Evolutionary conservation across 2,329 filamentous ascomycete genomes (phyloP).

Genomic region (Fusarium goolgardi): DNA sequence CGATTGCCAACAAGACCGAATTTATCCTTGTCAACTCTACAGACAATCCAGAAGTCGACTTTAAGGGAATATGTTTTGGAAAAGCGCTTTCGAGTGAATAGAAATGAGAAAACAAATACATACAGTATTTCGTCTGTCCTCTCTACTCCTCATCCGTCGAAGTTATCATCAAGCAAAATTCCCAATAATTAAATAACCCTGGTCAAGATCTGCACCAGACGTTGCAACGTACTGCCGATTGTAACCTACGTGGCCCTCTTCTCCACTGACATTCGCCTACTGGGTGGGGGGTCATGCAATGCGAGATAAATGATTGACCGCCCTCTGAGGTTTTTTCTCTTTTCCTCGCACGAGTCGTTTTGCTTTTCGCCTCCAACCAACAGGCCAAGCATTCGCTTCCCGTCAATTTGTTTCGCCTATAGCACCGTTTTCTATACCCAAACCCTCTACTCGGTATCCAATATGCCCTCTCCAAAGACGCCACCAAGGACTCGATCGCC

Average conservation of each 20-base stretch:
- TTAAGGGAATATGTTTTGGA: slow-evolving; percentile 8
- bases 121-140: background rate
- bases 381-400: background rate
- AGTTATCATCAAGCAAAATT: background rate
- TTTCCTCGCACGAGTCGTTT: background rate
- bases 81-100: background rate
- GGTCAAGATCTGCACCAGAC: slow-evolving; percentile 1
- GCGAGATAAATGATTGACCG: slow-evolving; percentile 28
- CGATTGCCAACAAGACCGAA: background rate
- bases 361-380: background rate
- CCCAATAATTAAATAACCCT: background rate
- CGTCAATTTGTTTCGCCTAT: background rate
- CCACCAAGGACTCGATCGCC: background rate
- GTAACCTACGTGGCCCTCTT: slow-evolving; percentile 3
- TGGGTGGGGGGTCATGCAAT: slow-evolving; percentile 15
- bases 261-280: slow-evolving; percentile 8
- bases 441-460: background rate
- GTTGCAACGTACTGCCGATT: background rate
- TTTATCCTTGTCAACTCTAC: background rate
- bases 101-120: background rate
- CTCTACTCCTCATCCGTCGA: background rate
- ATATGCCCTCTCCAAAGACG: background rate
- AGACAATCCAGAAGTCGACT: background rate
- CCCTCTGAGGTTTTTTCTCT: slow-evolving; percentile 19
- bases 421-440: background rate